Base-by-base conservation (phyloP, 75 land plant species). In the Sequoiadendron giganteum region DNA sequence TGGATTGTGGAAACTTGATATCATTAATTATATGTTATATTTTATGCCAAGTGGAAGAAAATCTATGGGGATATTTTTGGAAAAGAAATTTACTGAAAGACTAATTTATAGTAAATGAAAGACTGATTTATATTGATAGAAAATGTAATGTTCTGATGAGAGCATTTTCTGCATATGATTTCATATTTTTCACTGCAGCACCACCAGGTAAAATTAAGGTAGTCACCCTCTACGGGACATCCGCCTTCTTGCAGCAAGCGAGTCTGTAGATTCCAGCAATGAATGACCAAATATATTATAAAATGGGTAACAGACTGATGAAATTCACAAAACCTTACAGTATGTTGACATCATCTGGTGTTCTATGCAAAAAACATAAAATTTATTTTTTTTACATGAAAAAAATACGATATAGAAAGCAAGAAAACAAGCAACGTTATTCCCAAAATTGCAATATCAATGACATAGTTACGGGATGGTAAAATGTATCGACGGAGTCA, bases 361-460 rank as follows among this genome's bases (percentile, higher is more conserved):
- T 43, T 48, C 19, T 32, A 84, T 16, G 47, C 48, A 28, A 3
- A 49, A 84, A 49, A 32, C 15, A 84, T 45, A 83, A n/a, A 42
- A 83, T 83, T 32, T 48, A 0, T 9, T 10, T 43, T 32, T 47
- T 47, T 30, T 83, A 84, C 55, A 48, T 49, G 9, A 0, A 43
- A 30, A 49, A 49, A 13, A 49, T 48, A 30, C 19, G 32, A 84
- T 49, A 30, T 32, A 84, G 32, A 84, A 84, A 49, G 82, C 40
- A 79, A 38, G 16, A 38, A 54, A 84, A 43, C 38, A 43, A 84
- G 3, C 56, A 49, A 6, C 56, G 49, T 19, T 14, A 43, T 43
- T 84, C 85, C 55, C 28, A 84, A 48, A 84, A 47, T 30, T 84
- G 85, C 85, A 84, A 14, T 84, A 49, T 32, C 85, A 84, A 47